Evolutionary conservation across 208 protist species (phyloP).

Genomic region (Crithidia sp.): DNA sequence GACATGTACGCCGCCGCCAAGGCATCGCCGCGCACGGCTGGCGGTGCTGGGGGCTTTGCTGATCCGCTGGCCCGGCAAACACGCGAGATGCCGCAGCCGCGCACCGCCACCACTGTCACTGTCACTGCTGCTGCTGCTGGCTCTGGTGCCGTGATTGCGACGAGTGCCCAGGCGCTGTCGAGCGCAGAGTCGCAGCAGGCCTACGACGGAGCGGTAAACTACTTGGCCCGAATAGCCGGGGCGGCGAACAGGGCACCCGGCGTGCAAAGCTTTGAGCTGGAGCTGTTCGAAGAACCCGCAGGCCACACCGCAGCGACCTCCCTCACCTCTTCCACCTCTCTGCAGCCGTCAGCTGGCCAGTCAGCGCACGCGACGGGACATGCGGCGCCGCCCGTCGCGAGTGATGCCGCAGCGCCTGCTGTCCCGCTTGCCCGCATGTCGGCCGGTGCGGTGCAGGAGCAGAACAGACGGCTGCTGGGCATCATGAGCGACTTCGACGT

Average conservation of each 20-base stretch:
- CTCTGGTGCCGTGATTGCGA: neutral
- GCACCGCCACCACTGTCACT: neutral
- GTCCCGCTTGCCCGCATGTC: slow-evolving; percentile 45
- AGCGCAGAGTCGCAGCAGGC: slow-evolving; percentile 29
- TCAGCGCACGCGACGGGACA: neutral
- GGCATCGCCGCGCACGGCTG: neutral
- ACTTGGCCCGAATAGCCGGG: slow-evolving; percentile 57
- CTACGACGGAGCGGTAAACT: slow-evolving; percentile 62
- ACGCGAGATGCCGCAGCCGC: slow-evolving; percentile 25
- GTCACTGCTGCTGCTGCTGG: neutral
- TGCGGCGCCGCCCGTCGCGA: neutral
- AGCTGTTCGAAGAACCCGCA: slow-evolving; percentile 48
- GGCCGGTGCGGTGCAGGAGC: slow-evolving; percentile 33
- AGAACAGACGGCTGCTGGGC: slow-evolving; percentile 65
- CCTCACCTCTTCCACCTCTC: neutral
- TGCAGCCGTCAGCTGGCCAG: neutral
- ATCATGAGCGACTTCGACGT: slow-evolving; percentile 53
- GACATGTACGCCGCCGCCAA: slow-evolving; percentile 56
- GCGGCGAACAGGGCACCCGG: slow-evolving; percentile 7
- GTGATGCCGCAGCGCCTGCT: neutral
- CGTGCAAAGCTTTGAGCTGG: slow-evolving; percentile 44
- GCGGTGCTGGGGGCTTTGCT: neutral
- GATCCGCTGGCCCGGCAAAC: slow-evolving; percentile 43
- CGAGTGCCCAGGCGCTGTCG: neutral
- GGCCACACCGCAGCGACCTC: neutral